Evolutionary conservation across 2,329 filamentous ascomycete genomes (phyloP), one percentile per base, ranked within the genome.

Genomic region (Neopestalotiopsis clavispora): DNA sequence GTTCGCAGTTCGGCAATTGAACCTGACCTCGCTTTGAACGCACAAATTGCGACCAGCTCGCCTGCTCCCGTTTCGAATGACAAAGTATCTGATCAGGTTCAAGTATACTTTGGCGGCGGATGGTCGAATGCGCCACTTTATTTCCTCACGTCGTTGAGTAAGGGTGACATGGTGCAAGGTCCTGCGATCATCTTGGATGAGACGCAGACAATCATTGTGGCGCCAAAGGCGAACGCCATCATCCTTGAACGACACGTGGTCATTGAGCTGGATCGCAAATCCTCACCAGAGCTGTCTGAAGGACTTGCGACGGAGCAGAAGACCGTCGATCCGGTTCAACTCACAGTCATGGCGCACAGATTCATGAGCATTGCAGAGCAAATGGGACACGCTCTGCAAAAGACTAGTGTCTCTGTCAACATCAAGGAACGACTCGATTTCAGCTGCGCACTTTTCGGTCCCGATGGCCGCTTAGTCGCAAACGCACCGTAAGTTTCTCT

Each of bases 311-410:
- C n/a, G 4, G 32, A 45, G 32, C 57, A 32, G 7, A 84, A 88
- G 7, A 52, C 62, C 34, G 89, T 94, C 0, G 90, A 94, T 75
- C 92, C 92, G 0, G 91, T 95, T 72, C 86, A 92, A 78, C 84
- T 95, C 1, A 92, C 89, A 72, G 91, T 95, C 69, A 95, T 95
- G 74, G 91, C 90, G 0, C 92, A 95, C 77, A 86, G 92, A 2
- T 95, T 95, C 80, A 94, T 95, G 92, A 89, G 90, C 3, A 93
- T 95, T 71, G 93, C 93, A 0, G 93, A 95, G 78, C 92, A 95
- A 75, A 95, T 95, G 92, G 92, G 93, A 0, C 85, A 91, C 65
- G 91, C 91, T 3, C 80, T 95, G n/a, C 91, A 94, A 75, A 94
- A 94, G 80, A 94, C 92, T 0, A 90, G 89, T 72, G 90, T 95